Percentiles rank a stretch among this genome's conserved stretches.
Evolutionary conservation across 1,284 basidiomycete species (phyloP).

Genomic region (Mycena citricolor): DNA sequence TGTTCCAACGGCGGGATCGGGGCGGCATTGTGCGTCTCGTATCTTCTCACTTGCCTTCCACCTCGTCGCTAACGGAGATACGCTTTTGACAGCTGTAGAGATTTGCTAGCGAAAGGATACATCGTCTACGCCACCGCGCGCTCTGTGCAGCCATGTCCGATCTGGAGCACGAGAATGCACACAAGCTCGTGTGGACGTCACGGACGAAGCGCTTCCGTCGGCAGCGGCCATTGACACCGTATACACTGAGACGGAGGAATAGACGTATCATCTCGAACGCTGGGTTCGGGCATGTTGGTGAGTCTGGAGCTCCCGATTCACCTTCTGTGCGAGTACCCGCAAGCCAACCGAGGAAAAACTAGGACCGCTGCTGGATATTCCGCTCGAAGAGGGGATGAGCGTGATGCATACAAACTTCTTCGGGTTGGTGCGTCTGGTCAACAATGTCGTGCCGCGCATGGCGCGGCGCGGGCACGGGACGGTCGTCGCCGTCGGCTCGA

Average conservation of each 20-base stretch:
- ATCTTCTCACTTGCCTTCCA: no score
- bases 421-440: constrained; percentile 57
- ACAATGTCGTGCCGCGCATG: constrained; percentile 71
- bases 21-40: no score
- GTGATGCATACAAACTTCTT: constrained; percentile 67
- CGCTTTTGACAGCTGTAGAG: constrained; percentile 49
- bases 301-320: no score
- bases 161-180: constrained; percentile 51
- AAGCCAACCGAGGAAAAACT: no score
- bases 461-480: constrained; percentile 55
- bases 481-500: constrained; percentile 73
- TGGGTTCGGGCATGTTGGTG: constrained; percentile 28
- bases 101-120: constrained; percentile 54
- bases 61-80: no score
- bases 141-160: constrained; percentile 53
- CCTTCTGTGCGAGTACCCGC: no score
- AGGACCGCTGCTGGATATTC: constrained; percentile 65
- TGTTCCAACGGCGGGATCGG: no score
- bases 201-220: constrained; percentile 25
- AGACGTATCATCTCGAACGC: constrained; percentile 30
- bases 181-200: constrained; percentile 34
- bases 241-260: no score
- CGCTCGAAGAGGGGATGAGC: constrained; percentile 49
- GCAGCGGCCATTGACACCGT: constrained; percentile 18
- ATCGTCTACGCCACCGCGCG: constrained; percentile 68